phyloP scores from a whole-genome alignment of 1,284 basidiomycete species.

The Peniophora sp. region DNA sequence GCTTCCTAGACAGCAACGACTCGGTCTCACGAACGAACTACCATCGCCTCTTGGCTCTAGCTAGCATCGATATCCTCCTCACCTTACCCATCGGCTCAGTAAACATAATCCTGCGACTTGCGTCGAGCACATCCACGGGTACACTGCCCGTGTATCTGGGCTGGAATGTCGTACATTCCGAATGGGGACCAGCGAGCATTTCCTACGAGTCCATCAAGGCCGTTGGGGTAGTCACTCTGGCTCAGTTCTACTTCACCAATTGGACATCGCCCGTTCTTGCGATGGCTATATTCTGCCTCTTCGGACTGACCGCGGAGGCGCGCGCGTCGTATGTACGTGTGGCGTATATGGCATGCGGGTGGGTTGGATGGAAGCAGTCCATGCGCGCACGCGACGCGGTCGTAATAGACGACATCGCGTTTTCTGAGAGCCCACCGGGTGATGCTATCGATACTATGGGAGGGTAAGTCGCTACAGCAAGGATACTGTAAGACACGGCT shows the following conservation, averaged over 20 bases:
- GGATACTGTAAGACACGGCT: too few relatives aligned
- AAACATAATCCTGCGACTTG: background rate
- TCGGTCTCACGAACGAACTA: background rate
- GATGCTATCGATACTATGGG: too few relatives aligned
- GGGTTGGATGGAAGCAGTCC: background rate
- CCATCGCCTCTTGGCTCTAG: background rate
- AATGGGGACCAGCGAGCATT: background rate
- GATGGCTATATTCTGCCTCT: background rate
- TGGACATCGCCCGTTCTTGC: background rate
- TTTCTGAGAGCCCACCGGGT: too few relatives aligned
- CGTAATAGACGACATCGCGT: too few relatives aligned
- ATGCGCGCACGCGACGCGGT: too few relatives aligned
- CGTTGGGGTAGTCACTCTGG: background rate
- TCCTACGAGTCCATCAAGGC: background rate
- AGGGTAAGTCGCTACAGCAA: too few relatives aligned
- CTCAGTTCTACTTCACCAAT: background rate
- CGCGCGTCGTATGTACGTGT: background rate
- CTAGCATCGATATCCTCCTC: background rate
- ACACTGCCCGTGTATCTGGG: background rate
- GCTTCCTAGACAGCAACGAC: background rate
- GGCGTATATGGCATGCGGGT: background rate
- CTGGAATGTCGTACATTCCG: background rate
- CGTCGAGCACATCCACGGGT: background rate
- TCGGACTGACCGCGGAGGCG: background rate
- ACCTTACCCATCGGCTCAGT: background rate